A percentile compares a stretch with the other conserved stretches of the same genome.
phyloP scores from a whole-genome alignment of 495 filamentous ascomycete species.

The Acidomyces sp. region DNA sequence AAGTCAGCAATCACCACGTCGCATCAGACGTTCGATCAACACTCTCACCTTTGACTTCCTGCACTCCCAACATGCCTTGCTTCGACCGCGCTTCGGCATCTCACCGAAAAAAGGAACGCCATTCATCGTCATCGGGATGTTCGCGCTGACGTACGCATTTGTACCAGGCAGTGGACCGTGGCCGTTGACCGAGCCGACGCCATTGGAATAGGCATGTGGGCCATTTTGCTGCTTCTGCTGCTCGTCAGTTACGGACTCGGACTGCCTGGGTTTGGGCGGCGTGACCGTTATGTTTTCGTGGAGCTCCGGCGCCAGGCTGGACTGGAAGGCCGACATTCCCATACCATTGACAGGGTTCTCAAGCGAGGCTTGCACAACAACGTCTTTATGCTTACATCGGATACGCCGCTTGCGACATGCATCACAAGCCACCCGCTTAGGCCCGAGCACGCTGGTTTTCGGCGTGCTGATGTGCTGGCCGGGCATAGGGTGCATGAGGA shows the following conservation, averaged over 20 bases:
- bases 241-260: not conserved
- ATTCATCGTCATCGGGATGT: constrained; percentile 20
- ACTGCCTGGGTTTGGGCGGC: constrained; percentile 1
- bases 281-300: constrained; percentile 19
- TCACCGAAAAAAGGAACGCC: constrained; percentile 18
- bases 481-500: constrained; percentile 12
- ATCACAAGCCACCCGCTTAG: constrained; percentile 35
- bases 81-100: constrained; percentile 33
- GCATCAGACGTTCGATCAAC: not conserved
- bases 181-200: constrained; percentile 1
- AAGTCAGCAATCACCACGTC: not conserved
- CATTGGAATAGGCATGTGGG: not conserved
- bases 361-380: constrained; percentile 6
- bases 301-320: constrained; percentile 10
- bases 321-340: not conserved
- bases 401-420: constrained; percentile 32
- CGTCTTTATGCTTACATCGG: constrained; percentile 35
- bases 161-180: constrained; percentile 11
- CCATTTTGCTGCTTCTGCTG: constrained; percentile 1
- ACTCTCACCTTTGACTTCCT: constrained; percentile 52
- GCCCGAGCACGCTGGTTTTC: constrained; percentile 34
- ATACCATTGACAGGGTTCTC: not conserved
- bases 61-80: constrained; percentile 53
- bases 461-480: constrained; percentile 26
- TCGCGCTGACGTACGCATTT: constrained; percentile 16